A percentile compares a stretch with the other conserved stretches of the same genome.
Evolutionary conservation across 345 rosid genomes (phyloP).

Genomic region (Eucalyptus microcorys): DNA sequence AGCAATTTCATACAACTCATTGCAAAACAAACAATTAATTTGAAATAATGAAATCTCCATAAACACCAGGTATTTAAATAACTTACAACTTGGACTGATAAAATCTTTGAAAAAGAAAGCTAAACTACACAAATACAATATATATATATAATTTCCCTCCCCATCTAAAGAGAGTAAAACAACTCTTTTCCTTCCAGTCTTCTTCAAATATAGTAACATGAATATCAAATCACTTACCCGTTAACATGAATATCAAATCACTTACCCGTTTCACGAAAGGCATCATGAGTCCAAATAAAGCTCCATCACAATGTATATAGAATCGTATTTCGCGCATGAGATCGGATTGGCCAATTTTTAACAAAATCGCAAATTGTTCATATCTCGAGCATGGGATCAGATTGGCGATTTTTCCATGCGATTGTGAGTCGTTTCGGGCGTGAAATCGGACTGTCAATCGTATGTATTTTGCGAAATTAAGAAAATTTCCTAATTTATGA

Average conservation of each 20-base stretch:
- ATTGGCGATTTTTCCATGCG: too few species aligned
- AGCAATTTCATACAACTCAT: not conserved
- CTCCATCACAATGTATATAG: constrained; percentile 98
- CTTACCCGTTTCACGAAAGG: constrained; percentile 90
- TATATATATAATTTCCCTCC: not conserved
- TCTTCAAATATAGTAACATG: not conserved
- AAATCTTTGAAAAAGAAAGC: not conserved
- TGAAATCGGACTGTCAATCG: accelerated
- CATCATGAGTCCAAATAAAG: constrained; percentile 97
- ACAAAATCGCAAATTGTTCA: accelerated
- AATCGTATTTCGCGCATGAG: constrained; percentile 1
- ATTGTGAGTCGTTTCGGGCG: accelerated
- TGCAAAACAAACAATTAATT: not conserved
- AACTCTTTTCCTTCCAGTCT: not conserved
- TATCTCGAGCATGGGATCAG: accelerated
- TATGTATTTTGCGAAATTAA: accelerated
- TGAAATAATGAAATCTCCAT: not conserved
- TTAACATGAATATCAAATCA: too few species aligned
- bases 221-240: too few species aligned
- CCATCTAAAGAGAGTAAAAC: not conserved
- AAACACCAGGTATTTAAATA: not conserved
- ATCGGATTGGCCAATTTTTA: too few species aligned
- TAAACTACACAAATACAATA: not conserved
- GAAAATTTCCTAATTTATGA: too few species aligned
- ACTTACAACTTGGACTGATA: not conserved